phyloP scores from a whole-genome alignment of 108 stramenopile genomes.

The Asterionellopsis glacialis region DNA sequence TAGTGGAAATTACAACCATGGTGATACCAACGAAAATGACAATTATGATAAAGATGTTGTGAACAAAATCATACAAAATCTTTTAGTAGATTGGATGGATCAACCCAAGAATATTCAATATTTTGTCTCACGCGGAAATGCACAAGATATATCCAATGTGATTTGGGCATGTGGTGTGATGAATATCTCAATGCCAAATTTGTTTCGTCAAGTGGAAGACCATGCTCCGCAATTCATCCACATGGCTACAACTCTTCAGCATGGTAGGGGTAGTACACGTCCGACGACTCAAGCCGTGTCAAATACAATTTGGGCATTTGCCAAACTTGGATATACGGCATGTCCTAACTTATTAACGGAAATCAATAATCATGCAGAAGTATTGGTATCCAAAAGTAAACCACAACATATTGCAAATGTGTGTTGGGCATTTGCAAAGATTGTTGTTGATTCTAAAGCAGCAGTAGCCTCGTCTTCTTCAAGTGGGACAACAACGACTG shows the following conservation, averaged over 20 bases:
- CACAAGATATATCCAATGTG: neutral
- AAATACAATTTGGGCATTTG: conserved; percentile 3
- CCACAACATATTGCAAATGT: neutral
- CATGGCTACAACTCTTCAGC: neutral
- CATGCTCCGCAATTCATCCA: neutral
- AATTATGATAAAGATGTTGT: neutral
- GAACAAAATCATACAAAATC: neutral
- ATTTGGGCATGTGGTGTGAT: neutral
- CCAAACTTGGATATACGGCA: conserved; percentile 11
- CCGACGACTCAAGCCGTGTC: neutral
- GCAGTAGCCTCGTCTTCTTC: neutral
- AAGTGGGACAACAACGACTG: neutral
- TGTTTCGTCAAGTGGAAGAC: neutral
- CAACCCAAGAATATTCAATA: conserved; percentile 1
- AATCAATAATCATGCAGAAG: no score
- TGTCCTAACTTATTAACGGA: neutral
- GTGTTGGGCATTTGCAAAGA: conserved; percentile 2
- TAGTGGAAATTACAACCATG: no score
- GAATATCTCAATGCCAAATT: neutral
- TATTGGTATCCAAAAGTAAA: neutral
- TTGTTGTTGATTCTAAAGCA: neutral
- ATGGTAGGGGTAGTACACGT: no score
- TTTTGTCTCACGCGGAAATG: no score
- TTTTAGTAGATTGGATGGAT: conserved; percentile 9
- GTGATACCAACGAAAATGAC: no score